Evolutionary conservation across 306 rosid species (phyloP), one percentile per base, ranked within the genome.

Genomic region (Clitoria ternatea): DNA sequence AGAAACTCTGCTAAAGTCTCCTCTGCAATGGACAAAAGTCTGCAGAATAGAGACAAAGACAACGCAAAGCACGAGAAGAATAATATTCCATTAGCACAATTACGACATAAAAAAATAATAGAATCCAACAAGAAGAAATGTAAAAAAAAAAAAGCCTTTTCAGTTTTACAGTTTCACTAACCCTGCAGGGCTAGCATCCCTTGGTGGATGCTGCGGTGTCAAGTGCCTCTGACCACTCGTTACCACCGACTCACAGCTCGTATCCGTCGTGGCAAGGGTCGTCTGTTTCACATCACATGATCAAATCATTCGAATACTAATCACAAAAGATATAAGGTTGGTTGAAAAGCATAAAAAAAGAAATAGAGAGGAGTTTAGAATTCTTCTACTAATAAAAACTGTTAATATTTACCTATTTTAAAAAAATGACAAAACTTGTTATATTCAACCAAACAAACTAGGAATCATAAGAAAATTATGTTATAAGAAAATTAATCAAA

Each of bases 171-270:
- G 37, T 45, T 45, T 60, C 73, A 60, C 95, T 85, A 3, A 91
- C 99, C 99, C 99, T 35, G 99, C 99, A 81, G 99, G 99, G 80
- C 99, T 94, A 3, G 99, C 99, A 87, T 94, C 99, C 88, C 96
- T 87, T 47, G 97, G 96, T 7, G 97, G 99, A 89, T 91, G 97
- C 92, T 83, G 98, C 61, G 98, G 90, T 54, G 95, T 92, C 90
- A 89, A 68, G 83, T 89, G 85, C 71, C 86, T 90, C 73, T 89
- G 97, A 83, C 99, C 96, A 42, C 88, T 87, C 0, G 97, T 94
- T 64, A 94, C 99, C 72, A 94, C 99, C 22, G 99, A 94, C 63
- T 94, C 99, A 49, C 99, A 91, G 64, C 99, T 94, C 0, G 99
- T 87, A 81, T 94, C 99, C 27, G 95, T 89, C 40, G 96, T 91